Conservation (phyloP, 345 rosid genomes). For the Melaleuca quinquenervia region DNA sequence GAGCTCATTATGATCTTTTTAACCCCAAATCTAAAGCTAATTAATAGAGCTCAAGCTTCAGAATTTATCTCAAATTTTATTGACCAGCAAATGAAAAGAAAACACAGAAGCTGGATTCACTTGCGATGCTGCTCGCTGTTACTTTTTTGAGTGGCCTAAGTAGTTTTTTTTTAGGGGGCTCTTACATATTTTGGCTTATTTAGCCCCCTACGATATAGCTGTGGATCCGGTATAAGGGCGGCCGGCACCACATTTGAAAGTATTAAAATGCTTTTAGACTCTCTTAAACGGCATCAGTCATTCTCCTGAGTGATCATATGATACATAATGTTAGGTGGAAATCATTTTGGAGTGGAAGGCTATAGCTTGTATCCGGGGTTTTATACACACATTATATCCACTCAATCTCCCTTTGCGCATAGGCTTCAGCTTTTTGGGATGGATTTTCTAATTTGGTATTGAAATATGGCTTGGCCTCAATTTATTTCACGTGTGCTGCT, state of each 20-base stretch:
- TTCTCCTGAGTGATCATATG: not conserved
- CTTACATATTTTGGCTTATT: not conserved
- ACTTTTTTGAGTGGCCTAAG: not conserved
- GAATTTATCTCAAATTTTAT: not conserved
- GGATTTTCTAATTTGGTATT: not conserved
- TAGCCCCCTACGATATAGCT: not conserved
- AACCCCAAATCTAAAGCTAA: not conserved
- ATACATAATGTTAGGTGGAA: not conserved
- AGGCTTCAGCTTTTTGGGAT: not conserved
- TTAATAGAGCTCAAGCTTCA: not conserved
- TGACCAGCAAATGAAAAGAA: not conserved
- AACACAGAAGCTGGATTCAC: not conserved
- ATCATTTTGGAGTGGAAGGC: not conserved
- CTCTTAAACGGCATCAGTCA: not conserved
- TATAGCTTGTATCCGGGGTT: not conserved
- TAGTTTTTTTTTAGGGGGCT: not conserved
- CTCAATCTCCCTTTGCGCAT: not conserved
- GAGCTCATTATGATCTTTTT: not conserved
- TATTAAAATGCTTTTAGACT: not conserved
- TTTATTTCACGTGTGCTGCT: not conserved
- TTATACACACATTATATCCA: not conserved
- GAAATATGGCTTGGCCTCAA: not conserved
- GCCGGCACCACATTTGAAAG: not conserved
- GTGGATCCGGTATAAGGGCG: not conserved
- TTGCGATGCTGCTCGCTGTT: not conserved